phyloP scores from a whole-genome alignment of 768 basidiomycete species.

The Phallus indusiatus region DNA sequence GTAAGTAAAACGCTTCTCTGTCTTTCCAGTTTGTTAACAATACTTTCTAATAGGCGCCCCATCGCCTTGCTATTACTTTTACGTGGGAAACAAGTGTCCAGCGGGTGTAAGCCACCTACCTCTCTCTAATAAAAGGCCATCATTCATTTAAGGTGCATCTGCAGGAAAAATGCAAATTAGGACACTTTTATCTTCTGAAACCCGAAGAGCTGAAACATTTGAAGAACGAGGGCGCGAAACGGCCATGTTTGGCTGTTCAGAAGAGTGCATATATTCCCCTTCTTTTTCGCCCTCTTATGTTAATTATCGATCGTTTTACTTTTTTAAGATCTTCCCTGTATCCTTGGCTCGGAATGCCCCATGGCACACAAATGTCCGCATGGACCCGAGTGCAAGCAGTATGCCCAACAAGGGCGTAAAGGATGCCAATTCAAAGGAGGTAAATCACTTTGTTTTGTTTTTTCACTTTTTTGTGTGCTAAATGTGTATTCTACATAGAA shows the following conservation, averaged over 20 bases:
- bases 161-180: not conserved
- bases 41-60: not conserved
- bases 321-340: not conserved
- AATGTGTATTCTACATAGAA: too few relatives aligned
- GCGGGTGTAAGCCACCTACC: not conserved
- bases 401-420: not conserved
- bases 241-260: not conserved
- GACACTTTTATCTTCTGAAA: not conserved
- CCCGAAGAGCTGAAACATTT: not conserved
- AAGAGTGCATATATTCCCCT: not conserved
- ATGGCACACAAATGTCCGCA: not conserved
- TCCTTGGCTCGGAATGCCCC: not conserved
- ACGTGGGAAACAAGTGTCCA: not conserved
- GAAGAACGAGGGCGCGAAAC: not conserved
- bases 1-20: not conserved
- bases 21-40: not conserved
- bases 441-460: not conserved
- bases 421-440: not conserved
- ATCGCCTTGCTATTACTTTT: not conserved
- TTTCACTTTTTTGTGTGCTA: too few relatives aligned
- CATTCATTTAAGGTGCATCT: not conserved
- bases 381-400: not conserved
- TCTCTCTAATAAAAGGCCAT: not conserved
- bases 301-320: too few relatives aligned
- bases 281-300: not conserved